Conservation (phyloP, 768 basidiomycete genomes). For the Lactarius pseudohatsudake region DNA sequence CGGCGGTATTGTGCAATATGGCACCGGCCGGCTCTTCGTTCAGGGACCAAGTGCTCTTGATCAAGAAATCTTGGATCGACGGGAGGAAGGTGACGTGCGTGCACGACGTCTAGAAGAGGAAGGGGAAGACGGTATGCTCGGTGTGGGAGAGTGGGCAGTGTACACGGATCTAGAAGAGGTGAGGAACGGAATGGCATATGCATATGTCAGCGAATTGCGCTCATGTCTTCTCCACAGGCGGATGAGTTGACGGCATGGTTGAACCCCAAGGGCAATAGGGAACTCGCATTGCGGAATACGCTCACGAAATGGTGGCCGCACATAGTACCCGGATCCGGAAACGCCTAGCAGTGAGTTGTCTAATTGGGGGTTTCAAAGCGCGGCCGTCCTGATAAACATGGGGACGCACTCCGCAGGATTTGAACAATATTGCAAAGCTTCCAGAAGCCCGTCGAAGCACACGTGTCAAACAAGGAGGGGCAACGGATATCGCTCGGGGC, state of each 20-base stretch:
- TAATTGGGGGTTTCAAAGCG: neutral
- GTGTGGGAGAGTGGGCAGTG: constrained; percentile 84
- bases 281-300: constrained; percentile 72
- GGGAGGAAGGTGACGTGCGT: constrained; percentile 55
- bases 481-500: constrained; percentile 67
- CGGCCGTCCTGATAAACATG: constrained; percentile 16
- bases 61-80: constrained; percentile 61
- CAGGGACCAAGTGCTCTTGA: constrained; percentile 91
- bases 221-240: constrained; percentile 48
- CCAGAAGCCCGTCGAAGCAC: constrained; percentile 81
- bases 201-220: neutral
- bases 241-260: constrained; percentile 86
- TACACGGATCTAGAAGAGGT: constrained; percentile 90
- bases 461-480: constrained; percentile 51
- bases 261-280: constrained; percentile 88
- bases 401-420: constrained; percentile 48
- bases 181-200: constrained; percentile 30
- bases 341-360: constrained; percentile 62
- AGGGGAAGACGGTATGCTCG: constrained; percentile 70
- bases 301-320: constrained; percentile 85
- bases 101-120: constrained; percentile 73
- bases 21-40: constrained; percentile 86
- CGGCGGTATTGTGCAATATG: constrained; percentile 79
- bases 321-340: constrained; percentile 77
- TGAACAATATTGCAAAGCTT: constrained; percentile 64